A percentile compares a stretch with the other conserved stretches of the same genome.
Conservation (phyloP, 352 stramenopile species). For the Phytophthora meadii region DNA sequence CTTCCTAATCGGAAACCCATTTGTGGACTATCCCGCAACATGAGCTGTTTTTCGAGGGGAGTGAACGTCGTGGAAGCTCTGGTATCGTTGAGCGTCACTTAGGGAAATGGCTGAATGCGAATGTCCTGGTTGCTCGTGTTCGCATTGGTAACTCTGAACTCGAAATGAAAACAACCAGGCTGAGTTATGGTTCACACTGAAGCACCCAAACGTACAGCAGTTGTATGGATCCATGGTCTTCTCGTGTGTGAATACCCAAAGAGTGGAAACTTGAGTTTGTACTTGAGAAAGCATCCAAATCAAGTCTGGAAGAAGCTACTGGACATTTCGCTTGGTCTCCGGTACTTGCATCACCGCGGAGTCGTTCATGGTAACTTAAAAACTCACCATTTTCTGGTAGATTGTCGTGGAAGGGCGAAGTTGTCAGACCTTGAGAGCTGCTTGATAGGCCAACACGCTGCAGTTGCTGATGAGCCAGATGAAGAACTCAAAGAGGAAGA, state of each 20-base stretch:
- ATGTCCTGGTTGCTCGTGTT: too few relatives aligned
- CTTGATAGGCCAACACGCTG: too few relatives aligned
- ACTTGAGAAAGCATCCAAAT: neutral
- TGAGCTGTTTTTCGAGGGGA: too few relatives aligned
- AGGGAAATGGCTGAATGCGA: too few relatives aligned
- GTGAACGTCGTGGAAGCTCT: too few relatives aligned
- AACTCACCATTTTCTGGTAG: neutral
- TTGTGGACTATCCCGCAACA: too few relatives aligned
- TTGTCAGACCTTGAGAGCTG: neutral
- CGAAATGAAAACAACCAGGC: too few relatives aligned
- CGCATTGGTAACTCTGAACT: too few relatives aligned
- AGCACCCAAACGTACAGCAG: neutral
- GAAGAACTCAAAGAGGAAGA: neutral
- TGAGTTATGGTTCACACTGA: neutral
- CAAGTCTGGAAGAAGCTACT: neutral
- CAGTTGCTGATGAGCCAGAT: neutral
- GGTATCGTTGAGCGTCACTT: too few relatives aligned
- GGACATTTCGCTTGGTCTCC: neutral
- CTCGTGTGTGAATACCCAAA: neutral
- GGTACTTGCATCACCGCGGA: neutral
- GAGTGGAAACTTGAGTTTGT: neutral
- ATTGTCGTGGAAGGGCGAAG: neutral
- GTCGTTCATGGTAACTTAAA: neutral
- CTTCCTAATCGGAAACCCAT: too few relatives aligned
- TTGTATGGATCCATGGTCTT: neutral